phyloP scores from a whole-genome alignment of 352 stramenopile genomes.

The Phytophthora uliginosa region DNA sequence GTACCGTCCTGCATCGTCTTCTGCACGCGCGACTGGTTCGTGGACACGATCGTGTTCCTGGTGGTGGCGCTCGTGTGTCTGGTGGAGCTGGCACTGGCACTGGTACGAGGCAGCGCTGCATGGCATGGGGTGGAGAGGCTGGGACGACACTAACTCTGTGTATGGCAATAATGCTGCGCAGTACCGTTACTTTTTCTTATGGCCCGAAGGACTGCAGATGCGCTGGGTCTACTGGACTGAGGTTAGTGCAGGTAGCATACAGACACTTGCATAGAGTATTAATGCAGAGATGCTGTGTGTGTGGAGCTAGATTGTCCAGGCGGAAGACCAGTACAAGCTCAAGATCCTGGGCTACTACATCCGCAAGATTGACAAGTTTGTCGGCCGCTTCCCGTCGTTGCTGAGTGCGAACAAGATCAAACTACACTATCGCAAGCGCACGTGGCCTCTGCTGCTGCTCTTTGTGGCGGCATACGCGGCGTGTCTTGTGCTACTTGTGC shows the following conservation, averaged over 20 bases:
- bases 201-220: constrained; percentile 76
- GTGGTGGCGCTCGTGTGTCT: constrained; percentile 63
- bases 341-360: constrained; percentile 90
- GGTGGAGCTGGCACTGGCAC: constrained; percentile 55
- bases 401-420: constrained; percentile 62
- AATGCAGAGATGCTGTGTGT: background rate
- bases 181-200: constrained; percentile 79
- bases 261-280: background rate
- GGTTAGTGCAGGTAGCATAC: constrained; percentile 31
- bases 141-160: constrained; percentile 18
- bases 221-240: constrained; percentile 81
- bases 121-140: background rate
- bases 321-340: constrained; percentile 76
- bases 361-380: constrained; percentile 84
- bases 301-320: constrained; percentile 66
- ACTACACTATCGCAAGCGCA: constrained; percentile 61
- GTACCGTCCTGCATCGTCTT: constrained; percentile 60
- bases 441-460: constrained; percentile 48
- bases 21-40: constrained; percentile 60
- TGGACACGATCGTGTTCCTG: constrained; percentile 72
- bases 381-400: constrained; percentile 60
- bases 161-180: constrained; percentile 32
- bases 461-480: constrained; percentile 58
- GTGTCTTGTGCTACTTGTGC: constrained; percentile 53
- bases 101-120: constrained; percentile 44